Conservation (phyloP, 768 basidiomycete species). For the Nevesoporus exiguus region DNA sequence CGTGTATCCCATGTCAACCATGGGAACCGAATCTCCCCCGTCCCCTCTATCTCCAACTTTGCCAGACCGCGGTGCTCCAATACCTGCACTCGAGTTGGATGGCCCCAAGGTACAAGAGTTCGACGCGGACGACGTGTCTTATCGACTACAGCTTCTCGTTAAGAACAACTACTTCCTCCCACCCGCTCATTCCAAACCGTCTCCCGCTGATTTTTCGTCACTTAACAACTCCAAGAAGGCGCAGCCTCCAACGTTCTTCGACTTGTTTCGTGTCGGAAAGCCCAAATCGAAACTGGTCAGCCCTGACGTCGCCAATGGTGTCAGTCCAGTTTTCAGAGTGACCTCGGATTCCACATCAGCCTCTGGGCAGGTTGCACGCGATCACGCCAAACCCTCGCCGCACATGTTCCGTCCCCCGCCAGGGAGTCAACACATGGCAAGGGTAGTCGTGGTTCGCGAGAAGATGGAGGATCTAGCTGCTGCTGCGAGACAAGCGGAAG, state of each 20-base stretch:
- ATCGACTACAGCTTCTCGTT: slow-evolving; percentile 77
- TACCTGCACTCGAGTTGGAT: slow-evolving; percentile 48
- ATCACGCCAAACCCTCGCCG: slow-evolving; percentile 36
- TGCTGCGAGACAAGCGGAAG: slow-evolving; percentile 74
- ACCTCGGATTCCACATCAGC: slow-evolving; percentile 61
- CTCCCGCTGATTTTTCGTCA: slow-evolving; percentile 58
- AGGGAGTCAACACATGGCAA: slow-evolving; percentile 42
- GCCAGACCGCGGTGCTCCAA: slow-evolving; percentile 40
- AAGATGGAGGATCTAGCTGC: slow-evolving; percentile 66
- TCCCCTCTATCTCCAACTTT: slow-evolving; percentile 58
- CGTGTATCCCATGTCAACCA: slow-evolving; percentile 71
- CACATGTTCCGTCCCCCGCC: slow-evolving; percentile 33
- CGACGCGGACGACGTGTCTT: slow-evolving; percentile 77
- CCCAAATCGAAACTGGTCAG: slow-evolving; percentile 62
- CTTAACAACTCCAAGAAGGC: slow-evolving; percentile 41
- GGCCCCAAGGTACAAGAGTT: slow-evolving; percentile 49
- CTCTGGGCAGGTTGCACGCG: slow-evolving; percentile 39
- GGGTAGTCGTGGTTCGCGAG: slow-evolving; percentile 83
- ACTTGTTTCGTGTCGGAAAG: slow-evolving; percentile 68
- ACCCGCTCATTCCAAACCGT: slow-evolving; percentile 82
- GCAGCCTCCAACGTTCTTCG: slow-evolving; percentile 52
- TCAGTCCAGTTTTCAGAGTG: slow-evolving; percentile 53
- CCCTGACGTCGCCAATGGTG: slow-evolving; percentile 38
- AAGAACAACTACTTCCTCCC: slow-evolving; percentile 89
- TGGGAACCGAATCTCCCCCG: slow-evolving; percentile 58